phyloP scores from a whole-genome alignment of 2,329 filamentous ascomycete species.

The Xylariaceae sp. region DNA sequence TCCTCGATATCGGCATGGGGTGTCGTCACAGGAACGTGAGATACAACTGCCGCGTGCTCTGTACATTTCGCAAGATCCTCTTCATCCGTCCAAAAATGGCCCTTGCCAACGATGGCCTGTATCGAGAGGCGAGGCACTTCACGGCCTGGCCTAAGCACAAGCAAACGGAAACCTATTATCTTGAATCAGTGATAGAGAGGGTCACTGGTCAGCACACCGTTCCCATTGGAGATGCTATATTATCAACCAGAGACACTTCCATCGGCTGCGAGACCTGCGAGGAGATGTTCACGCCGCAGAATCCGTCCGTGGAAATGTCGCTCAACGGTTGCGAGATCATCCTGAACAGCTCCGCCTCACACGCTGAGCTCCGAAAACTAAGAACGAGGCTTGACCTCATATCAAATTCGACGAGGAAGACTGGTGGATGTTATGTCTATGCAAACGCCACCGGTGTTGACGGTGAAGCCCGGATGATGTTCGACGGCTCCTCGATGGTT shows the following conservation, averaged over 20 bases:
- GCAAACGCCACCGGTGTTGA: constrained; percentile 14
- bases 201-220: constrained; percentile 35
- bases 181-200: constrained; percentile 31
- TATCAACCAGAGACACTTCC: constrained; percentile 39
- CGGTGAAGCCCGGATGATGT: constrained; percentile 15
- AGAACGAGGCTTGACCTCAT: constrained; percentile 15
- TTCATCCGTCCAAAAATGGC: constrained; percentile 17
- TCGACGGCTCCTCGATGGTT: constrained; percentile 16
- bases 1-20: constrained; percentile 14
- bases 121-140: constrained; percentile 30
- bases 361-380: constrained; percentile 16
- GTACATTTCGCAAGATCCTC: constrained; percentile 12
- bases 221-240: constrained; percentile 40
- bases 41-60: constrained; percentile 16
- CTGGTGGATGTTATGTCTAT: constrained; percentile 15
- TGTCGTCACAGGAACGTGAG: constrained; percentile 9
- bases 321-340: neutral
- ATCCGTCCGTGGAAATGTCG: constrained; percentile 3
- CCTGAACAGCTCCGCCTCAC: constrained; percentile 10
- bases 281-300: constrained; percentile 7
- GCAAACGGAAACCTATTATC: constrained; percentile 37
- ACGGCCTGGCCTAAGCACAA: constrained; percentile 37
- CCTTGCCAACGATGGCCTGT: constrained; percentile 11
- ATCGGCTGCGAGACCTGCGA: constrained; percentile 40
- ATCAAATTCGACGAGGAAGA: constrained; percentile 17